A percentile compares a stretch with the other conserved stretches of the same genome.
Conservation (phyloP, 2,329 filamentous ascomycete species). For the Cercospora nicotianae region DNA sequence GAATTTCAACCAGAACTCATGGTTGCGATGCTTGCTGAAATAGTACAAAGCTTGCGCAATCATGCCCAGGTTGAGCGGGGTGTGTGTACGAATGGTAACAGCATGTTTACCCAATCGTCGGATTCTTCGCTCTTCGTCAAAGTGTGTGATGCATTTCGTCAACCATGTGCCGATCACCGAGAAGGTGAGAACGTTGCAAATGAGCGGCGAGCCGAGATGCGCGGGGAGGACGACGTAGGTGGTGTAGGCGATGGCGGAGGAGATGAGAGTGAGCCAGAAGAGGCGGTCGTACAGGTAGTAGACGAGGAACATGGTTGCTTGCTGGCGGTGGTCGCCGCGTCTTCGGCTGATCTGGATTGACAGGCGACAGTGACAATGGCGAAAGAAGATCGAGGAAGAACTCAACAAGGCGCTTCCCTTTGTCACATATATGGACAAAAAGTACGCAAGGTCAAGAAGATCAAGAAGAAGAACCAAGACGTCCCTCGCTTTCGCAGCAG, state of each 20-base stretch:
- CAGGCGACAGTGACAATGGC: neutral
- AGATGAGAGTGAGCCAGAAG: slow-evolving; percentile 20
- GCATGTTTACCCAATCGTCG: slow-evolving; percentile 48
- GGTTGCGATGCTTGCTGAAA: slow-evolving; percentile 52
- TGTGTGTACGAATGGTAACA: slow-evolving; percentile 40
- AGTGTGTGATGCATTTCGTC: slow-evolving; percentile 24
- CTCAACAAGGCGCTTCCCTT: neutral
- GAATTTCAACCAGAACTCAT: slow-evolving; percentile 60
- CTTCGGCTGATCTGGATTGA: neutral
- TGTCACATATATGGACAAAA: neutral
- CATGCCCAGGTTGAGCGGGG: slow-evolving; percentile 62
- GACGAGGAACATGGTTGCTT: slow-evolving; percentile 10
- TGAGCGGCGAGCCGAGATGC: neutral
- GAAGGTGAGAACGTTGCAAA: slow-evolving; percentile 14
- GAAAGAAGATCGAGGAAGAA: neutral
- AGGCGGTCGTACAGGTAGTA: slow-evolving; percentile 16
- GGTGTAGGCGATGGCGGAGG: slow-evolving; percentile 18
- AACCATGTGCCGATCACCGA: slow-evolving; percentile 16
- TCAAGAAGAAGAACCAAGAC: neutral
- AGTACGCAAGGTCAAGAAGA: neutral
- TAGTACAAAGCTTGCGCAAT: slow-evolving; percentile 58
- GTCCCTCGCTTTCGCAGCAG: neutral
- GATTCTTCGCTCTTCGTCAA: slow-evolving; percentile 42
- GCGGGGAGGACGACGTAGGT: neutral
- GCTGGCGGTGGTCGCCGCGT: neutral